Percentiles rank a stretch among this genome's conserved stretches.
phyloP scores from a whole-genome alignment of 2,329 filamentous ascomycete genomes.

The Aspergillus transmontanensis region DNA sequence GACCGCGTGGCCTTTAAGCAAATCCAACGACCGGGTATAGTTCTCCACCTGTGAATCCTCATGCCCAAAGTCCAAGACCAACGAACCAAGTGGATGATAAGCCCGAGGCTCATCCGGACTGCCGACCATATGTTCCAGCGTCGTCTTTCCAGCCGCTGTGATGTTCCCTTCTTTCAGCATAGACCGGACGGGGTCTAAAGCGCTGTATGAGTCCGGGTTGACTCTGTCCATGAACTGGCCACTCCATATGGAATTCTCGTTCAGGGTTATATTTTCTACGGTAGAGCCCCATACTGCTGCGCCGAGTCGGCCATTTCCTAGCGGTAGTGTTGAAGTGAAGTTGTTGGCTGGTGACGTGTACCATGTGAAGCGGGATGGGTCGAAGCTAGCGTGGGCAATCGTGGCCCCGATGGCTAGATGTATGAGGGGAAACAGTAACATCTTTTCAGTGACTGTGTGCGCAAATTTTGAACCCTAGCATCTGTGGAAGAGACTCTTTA shows the following conservation, averaged over 20 bases:
- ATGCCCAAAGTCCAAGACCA: slow-evolving; percentile 15
- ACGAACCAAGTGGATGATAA: slow-evolving; percentile 15
- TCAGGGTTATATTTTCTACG: slow-evolving; percentile 20
- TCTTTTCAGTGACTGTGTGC: neutral
- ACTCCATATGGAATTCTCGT: slow-evolving; percentile 26
- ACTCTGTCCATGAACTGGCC: slow-evolving; percentile 20
- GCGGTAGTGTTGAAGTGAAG: slow-evolving; percentile 21
- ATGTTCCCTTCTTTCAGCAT: slow-evolving; percentile 14
- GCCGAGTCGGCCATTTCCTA: slow-evolving; percentile 24
- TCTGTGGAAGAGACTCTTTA: neutral
- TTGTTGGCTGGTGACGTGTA: slow-evolving; percentile 19
- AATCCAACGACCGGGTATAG: slow-evolving; percentile 16
- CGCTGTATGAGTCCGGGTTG: slow-evolving; percentile 10
- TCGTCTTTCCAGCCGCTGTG: slow-evolving; percentile 6
- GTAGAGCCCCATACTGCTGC: slow-evolving; percentile 19
- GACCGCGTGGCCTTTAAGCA: neutral
- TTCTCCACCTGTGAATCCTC: neutral
- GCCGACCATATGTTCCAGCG: slow-evolving; percentile 10
- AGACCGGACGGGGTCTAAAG: neutral
- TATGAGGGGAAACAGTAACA: neutral
- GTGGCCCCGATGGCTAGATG: neutral
- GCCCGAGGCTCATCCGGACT: slow-evolving; percentile 10
- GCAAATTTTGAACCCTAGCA: accelerated
- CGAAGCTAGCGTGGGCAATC: neutral
- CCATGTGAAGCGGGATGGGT: slow-evolving; percentile 8